These are phyloP conservation scores for Dendrobium huoshanense DNA, from an alignment of 106 monocot genomes.

Conservation along the genomic window DNA sequence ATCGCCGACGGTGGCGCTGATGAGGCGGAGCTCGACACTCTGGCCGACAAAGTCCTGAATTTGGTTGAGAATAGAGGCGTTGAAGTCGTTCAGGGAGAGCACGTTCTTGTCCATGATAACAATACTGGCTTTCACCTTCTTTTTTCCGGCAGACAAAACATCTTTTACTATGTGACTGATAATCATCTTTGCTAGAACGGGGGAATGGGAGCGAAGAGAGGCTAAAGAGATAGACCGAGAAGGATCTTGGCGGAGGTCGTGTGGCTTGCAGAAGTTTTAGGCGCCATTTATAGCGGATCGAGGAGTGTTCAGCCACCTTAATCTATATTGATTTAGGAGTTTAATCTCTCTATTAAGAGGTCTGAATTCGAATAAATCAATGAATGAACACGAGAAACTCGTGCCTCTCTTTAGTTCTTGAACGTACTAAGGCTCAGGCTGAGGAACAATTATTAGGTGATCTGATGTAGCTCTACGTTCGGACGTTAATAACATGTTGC, in stretches of 20 bases:
- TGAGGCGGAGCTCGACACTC: slow-evolving; percentile 18
- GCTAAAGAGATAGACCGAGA: neutral
- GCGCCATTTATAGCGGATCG: too few species aligned
- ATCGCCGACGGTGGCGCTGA: slow-evolving; percentile 16
- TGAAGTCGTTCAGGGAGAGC: slow-evolving; percentile 26
- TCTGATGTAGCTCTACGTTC: too few species aligned
- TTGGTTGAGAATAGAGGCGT: slow-evolving; percentile 25
- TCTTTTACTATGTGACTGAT: neutral
- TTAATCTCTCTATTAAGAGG: too few species aligned
- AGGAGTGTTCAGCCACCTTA: too few species aligned
- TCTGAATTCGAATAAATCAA: too few species aligned
- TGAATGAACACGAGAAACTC: too few species aligned
- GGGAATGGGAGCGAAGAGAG: neutral
- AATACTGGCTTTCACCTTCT: slow-evolving; percentile 7
- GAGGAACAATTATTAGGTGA: too few species aligned
- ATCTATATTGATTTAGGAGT: too few species aligned
- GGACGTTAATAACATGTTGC: too few species aligned
- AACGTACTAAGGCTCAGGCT: too few species aligned
- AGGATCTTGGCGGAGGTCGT: neutral
- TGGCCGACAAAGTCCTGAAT: slow-evolving; percentile 28
- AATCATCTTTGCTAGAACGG: neutral
- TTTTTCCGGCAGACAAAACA: neutral
- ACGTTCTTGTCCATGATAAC: slow-evolving; percentile 38
- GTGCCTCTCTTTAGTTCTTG: too few species aligned
- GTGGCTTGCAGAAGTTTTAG: too few species aligned